Conservation (phyloP, 768 basidiomycete species). For the Obba rivulosa region DNA sequence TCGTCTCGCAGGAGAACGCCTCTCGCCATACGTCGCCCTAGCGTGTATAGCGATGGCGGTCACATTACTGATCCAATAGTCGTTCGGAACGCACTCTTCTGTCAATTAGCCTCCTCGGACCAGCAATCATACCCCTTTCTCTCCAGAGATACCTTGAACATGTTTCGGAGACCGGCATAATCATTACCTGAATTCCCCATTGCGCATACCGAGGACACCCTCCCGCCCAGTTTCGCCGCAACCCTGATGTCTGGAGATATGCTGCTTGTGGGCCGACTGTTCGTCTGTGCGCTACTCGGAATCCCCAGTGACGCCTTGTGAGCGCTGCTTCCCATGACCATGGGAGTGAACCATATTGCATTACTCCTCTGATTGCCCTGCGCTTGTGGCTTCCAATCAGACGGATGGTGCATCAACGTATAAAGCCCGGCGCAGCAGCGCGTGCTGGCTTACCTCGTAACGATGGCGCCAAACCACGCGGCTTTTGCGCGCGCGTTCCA, state of each 20-base stretch:
- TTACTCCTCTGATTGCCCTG: constrained; percentile 3
- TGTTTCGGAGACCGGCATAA: neutral
- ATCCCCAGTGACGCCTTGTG: neutral
- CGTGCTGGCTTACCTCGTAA: too few relatives aligned
- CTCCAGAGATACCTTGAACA: neutral
- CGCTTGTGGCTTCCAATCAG: neutral
- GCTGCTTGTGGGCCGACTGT: neutral
- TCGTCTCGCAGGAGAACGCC: constrained; percentile 66
- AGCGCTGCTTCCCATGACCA: neutral
- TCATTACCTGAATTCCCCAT: neutral
- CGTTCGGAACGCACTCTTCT: constrained; percentile 16
- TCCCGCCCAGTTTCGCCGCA: too few relatives aligned
- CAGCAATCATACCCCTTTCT: too few relatives aligned
- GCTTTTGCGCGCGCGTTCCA: too few relatives aligned
- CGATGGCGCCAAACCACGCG: too few relatives aligned
- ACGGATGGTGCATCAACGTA: too few relatives aligned
- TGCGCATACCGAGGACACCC: too few relatives aligned
- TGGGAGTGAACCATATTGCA: neutral
- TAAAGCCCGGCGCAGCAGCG: too few relatives aligned
- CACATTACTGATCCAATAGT: constrained; percentile 49
- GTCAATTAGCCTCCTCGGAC: neutral
- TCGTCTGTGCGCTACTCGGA: neutral
- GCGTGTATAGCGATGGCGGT: constrained; percentile 93
- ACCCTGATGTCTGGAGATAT: too few relatives aligned
- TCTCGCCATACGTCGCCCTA: constrained; percentile 93